A percentile compares a stretch with the other conserved stretches of the same genome.
Conservation (phyloP, 78 protist genomes). For the Isochrysis galbana region DNA sequence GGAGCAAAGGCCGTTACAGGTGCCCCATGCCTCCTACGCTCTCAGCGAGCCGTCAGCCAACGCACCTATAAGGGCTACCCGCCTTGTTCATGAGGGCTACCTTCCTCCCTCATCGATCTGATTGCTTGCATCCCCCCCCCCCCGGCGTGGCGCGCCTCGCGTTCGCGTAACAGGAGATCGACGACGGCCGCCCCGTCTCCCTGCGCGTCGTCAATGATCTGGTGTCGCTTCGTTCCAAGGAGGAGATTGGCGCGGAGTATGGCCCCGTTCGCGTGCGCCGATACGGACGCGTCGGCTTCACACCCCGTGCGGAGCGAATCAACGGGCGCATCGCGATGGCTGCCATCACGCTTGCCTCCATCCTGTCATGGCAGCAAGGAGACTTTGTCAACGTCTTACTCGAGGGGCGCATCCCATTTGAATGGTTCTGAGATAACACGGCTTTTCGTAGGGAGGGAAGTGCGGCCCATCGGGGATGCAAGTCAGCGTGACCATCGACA, state of each 20-base stretch:
- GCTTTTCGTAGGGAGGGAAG: too few relatives aligned
- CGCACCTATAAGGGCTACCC: too few relatives aligned
- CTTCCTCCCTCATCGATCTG: too few relatives aligned
- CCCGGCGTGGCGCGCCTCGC: too few relatives aligned
- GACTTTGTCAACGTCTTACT: background rate
- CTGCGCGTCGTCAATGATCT: constrained; percentile 24
- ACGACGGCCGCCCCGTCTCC: background rate
- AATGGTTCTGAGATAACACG: background rate
- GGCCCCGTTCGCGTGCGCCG: background rate
- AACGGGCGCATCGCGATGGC: constrained; percentile 32
- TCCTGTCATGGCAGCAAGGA: background rate
- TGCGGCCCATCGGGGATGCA: too few relatives aligned
- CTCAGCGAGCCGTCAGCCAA: too few relatives aligned
- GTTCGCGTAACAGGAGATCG: background rate
- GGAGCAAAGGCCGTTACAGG: background rate
- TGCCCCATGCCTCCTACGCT: too few relatives aligned
- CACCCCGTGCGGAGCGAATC: background rate
- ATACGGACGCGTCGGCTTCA: background rate
- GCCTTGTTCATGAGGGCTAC: too few relatives aligned
- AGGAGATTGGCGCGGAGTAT: background rate
- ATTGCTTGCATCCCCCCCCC: too few relatives aligned
- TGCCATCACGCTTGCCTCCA: background rate
- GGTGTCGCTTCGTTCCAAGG: background rate
- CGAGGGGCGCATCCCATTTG: background rate
- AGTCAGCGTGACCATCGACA: too few relatives aligned